Base-by-base conservation (phyloP, 139 green algal genomes). In the Micromonas commoda region DNA sequence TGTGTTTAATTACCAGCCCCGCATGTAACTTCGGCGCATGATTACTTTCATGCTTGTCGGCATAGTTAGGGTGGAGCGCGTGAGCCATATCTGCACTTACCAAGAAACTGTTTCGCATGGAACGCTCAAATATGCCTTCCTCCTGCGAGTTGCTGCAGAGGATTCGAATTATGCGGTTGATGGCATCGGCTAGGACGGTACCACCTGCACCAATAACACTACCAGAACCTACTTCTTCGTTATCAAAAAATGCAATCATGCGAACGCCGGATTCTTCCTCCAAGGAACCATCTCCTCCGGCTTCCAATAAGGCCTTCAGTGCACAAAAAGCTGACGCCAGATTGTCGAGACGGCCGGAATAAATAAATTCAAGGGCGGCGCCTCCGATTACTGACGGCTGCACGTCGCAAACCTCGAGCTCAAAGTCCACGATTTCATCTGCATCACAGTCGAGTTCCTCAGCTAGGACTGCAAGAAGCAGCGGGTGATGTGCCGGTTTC, bases 21-120 rank as follows among this genome's bases (percentile, higher is more conserved):
- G 77, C 72, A 69, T 87, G 78, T 38, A 89, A 71, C 20, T 81
- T 37, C 2, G 85, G 85, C 68, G 76, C 39, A 67, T 89, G 85
- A 23, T 84, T 63, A 31, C 77, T 51, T 72, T 88, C 85, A 52
- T 89, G 85, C 65, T 80, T 82, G 45, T 84, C 78, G 23, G 72
- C 32, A 76, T 96, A 97, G 87, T 97, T 97, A 51, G 94, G 94
- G 82, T 98, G 94, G 73, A 97, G 82, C 3, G 89, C 91, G 80
- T 98, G 94, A 6, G 92, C 94, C 94, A 98, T 98, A 88, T 98
- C 94, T 38, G 93, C 91, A 2, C 86, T 93, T 37, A 97, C 89
- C 24, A 96, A 81, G 83, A 95, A 93, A 76, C 75, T 88, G 38
- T 79, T 67, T 71, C 87, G 84, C n/a, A 94, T 52, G 29, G 34